phyloP scores from a whole-genome alignment of 2,329 filamentous ascomycete genomes.

The Triangularia verruculosa region DNA sequence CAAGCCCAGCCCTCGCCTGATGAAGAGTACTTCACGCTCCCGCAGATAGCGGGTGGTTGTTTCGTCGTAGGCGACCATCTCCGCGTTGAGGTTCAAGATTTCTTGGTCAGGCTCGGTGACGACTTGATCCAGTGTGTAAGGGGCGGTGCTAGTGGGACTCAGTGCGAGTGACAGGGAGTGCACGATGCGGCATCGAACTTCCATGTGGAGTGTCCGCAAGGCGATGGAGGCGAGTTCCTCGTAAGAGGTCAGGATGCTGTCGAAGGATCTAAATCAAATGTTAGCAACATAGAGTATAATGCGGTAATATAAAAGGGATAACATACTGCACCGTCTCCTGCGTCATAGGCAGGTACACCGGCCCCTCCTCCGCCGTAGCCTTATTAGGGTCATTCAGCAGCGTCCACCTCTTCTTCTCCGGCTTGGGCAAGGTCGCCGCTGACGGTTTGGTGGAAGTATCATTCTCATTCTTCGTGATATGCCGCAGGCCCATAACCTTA shows the following conservation, averaged over 20 bases:
- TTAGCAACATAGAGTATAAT: background rate
- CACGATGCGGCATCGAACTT: slow-evolving; percentile 81
- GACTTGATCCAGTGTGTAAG: slow-evolving; percentile 66
- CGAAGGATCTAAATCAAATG: slow-evolving; percentile 64
- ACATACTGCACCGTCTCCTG: slow-evolving; percentile 76
- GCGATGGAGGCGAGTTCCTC: slow-evolving; percentile 75
- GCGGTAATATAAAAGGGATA: background rate
- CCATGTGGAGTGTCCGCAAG: slow-evolving; percentile 82
- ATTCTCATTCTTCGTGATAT: slow-evolving; percentile 72
- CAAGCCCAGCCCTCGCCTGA: slow-evolving; percentile 71
- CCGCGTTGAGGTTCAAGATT: slow-evolving; percentile 78
- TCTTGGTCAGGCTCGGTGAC: slow-evolving; percentile 75
- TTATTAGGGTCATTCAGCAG: slow-evolving; percentile 64
- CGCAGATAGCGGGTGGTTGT: slow-evolving; percentile 72
- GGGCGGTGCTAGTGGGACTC: slow-evolving; percentile 55
- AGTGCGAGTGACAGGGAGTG: slow-evolving; percentile 67
- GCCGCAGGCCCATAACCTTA: slow-evolving; percentile 75
- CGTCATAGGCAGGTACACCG: slow-evolving; percentile 84
- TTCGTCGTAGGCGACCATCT: slow-evolving; percentile 84
- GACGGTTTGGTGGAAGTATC: slow-evolving; percentile 55
- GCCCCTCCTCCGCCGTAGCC: slow-evolving; percentile 57
- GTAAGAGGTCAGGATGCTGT: slow-evolving; percentile 80
- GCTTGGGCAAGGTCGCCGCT: slow-evolving; percentile 42
- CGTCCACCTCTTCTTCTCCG: slow-evolving; percentile 78
- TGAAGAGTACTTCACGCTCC: slow-evolving; percentile 66